These are phyloP conservation scores for Volutella citrinella DNA, from an alignment of 2,329 filamentous ascomycete species.

Conservation along the genomic window DNA sequence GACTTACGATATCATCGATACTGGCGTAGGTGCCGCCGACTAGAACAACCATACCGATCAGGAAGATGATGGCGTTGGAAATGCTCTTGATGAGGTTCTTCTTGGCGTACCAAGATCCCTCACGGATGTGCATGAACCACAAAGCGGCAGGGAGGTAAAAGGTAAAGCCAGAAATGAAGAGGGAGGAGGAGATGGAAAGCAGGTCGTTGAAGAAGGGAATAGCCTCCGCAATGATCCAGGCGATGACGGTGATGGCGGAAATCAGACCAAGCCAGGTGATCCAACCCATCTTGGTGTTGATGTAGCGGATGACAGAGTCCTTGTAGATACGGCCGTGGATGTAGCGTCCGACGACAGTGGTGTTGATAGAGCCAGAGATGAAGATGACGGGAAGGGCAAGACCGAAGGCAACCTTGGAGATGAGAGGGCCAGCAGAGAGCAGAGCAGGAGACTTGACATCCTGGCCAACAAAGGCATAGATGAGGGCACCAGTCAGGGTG, in stretches of 20 bases:
- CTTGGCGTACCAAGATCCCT: constrained; percentile 28
- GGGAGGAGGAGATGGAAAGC: constrained; percentile 48
- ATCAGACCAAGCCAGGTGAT: constrained; percentile 59
- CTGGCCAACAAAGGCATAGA: constrained; percentile 67
- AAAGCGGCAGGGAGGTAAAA: constrained; percentile 42
- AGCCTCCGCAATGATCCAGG: constrained; percentile 67
- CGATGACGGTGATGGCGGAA: constrained; percentile 55
- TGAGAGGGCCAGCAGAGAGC: constrained; percentile 55
- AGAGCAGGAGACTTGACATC: constrained; percentile 65
- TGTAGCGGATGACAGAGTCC: constrained; percentile 37
- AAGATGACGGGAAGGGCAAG: constrained; percentile 70
- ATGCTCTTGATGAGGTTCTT: constrained; percentile 26
- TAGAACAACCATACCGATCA: constrained; percentile 31
- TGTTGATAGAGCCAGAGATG: constrained; percentile 69
- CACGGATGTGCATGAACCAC: constrained; percentile 39
- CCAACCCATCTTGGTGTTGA: constrained; percentile 45
- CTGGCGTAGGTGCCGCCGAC: constrained; percentile 32
- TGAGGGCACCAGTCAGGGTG: constrained; percentile 61
- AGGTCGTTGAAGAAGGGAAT: constrained; percentile 70
- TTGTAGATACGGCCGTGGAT: constrained; percentile 41
- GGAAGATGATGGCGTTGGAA: constrained; percentile 24
- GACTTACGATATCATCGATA: constrained; percentile 30
- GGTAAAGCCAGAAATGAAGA: constrained; percentile 46
- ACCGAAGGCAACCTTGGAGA: constrained; percentile 69
- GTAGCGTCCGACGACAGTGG: constrained; percentile 41